phyloP scores from a whole-genome alignment of 352 stramenopile genomes.

The Phytophthora sp. region DNA sequence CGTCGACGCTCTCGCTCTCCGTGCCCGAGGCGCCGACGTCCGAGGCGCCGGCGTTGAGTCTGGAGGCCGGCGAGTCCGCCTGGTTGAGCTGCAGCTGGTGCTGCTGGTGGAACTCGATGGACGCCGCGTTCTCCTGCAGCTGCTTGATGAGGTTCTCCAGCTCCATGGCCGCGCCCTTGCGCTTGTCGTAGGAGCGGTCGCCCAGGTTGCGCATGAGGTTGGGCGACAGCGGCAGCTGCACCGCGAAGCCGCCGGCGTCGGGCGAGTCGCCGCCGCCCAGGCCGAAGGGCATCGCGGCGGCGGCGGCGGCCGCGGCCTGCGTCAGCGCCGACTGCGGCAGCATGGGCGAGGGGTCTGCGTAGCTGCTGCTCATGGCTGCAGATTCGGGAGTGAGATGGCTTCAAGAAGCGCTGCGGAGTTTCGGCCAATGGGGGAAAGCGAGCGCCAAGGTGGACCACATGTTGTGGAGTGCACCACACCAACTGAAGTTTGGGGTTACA shows the following conservation, averaged over 20 bases:
- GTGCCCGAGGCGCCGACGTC: conserved; percentile 13
- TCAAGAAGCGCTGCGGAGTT: no score
- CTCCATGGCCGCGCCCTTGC: conserved; percentile 98
- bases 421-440: no score
- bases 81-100: conserved; percentile 45
- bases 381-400: no score
- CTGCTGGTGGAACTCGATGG: conserved; percentile 68
- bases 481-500: conserved; percentile 2
- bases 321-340: conserved; percentile 64
- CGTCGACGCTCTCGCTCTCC: conserved; percentile 35
- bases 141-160: conserved; percentile 99
- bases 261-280: conserved; percentile 31
- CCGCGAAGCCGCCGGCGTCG: conserved; percentile 37
- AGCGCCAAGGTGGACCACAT: not conserved
- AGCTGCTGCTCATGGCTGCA: conserved; percentile 39
- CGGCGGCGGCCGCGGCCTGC: conserved; percentile 46
- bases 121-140: conserved; percentile 94
- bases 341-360: conserved; percentile 45
- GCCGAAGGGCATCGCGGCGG: conserved; percentile 55
- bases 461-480: not conserved
- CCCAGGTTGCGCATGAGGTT: conserved; percentile 92
- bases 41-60: conserved; percentile 19
- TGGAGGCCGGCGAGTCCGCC: conserved; percentile 9
- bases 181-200: conserved; percentile 99
- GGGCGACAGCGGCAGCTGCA: conserved; percentile 76